Base-by-base conservation (phyloP, 2,329 filamentous ascomycete genomes). In the Colletotrichum sp. region DNA sequence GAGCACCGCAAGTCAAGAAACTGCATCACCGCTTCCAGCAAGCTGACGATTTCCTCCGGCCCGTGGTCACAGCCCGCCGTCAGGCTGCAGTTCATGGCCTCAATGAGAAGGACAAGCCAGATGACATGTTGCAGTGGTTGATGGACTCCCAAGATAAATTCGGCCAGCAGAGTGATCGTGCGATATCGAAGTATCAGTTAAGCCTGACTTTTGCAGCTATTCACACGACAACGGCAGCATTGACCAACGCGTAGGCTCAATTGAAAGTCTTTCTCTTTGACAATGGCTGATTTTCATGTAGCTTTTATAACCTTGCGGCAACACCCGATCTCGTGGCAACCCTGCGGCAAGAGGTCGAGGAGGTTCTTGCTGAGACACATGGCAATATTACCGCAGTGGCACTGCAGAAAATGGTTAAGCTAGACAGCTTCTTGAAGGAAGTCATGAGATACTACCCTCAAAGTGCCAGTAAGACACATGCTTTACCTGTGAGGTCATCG, bases 321-420 rank as follows among this genome's bases (percentile, higher is more conserved):
- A 82, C 84, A 75, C 90, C 89, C 0, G 87, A 91, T 34, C 85
- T 89, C 78, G 81, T 89, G 36, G 82, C 88, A 12, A 85, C 87
- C 9, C 81, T 92, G 3, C 87, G 91, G 2, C 84, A 89, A 28
- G 91, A 93, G 78, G 87, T 89, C n/a, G 77, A 82, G 4, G 78
- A 82, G 2, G 85, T 84, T 0, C 79, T 89, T 2, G 80, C 79
- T 4, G 81, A 82, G 13, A 79, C 84, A 21, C 80, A 81, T 26
- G 83, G 83, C 3, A 81, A 81, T 74, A 80, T 81, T 12, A 82
- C 80, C 18, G 84, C 80, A 67, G 79, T 81, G 12, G 84, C 82
- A 18, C 79, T 87, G 69, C 77, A 79, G 6, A 83, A 83, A 39
- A 81, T 86, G 72, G 82, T 83, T 78, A 86, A 85, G 78, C 80